Percentiles rank a stretch among this genome's conserved stretches.
These are phyloP conservation scores for Schizosaccharomyces versatilis DNA, from an alignment of 1,139 yeast genomes.

Conservation along the genomic window DNA sequence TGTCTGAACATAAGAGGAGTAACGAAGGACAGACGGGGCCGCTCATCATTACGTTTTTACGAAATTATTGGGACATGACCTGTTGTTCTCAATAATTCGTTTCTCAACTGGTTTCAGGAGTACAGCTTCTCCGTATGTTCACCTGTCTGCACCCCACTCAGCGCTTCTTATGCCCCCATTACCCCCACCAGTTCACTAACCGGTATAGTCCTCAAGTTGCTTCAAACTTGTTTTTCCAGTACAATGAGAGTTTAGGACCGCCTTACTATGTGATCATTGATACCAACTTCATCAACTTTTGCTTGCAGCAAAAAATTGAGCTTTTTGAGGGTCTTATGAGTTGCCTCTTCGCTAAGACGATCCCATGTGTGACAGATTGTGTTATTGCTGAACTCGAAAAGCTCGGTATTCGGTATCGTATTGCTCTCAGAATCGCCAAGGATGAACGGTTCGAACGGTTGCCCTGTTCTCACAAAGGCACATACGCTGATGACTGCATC, in stretches of 20 bases:
- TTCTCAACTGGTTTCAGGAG: not conserved
- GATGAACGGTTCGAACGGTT: constrained; percentile 79
- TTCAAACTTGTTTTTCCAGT: constrained; percentile 84
- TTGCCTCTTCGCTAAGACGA: constrained; percentile 77
- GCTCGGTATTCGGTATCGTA: constrained; percentile 79
- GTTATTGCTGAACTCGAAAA: constrained; percentile 95
- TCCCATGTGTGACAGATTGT: constrained; percentile 88
- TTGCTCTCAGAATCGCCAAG: constrained; percentile 65
- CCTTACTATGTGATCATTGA: constrained; percentile 90
- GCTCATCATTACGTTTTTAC: too few relatives aligned
- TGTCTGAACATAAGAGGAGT: too few relatives aligned
- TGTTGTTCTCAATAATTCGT: too few relatives aligned
- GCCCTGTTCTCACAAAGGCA: constrained; percentile 80
- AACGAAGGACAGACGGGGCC: too few relatives aligned
- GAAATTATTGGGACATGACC: too few relatives aligned
- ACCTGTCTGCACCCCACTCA: not conserved
- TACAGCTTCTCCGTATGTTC: not conserved
- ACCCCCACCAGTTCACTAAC: not conserved
- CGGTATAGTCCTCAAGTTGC: constrained; percentile 65
- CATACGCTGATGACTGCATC: constrained; percentile 93
- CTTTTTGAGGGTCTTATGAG: constrained; percentile 92
- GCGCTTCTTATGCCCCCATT: not conserved
- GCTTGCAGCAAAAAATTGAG: constrained; percentile 85
- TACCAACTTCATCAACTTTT: constrained; percentile 88
- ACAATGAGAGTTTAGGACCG: constrained; percentile 79